Base-by-base conservation (phyloP, 768 basidiomycete genomes). In the Mycena filopes region DNA sequence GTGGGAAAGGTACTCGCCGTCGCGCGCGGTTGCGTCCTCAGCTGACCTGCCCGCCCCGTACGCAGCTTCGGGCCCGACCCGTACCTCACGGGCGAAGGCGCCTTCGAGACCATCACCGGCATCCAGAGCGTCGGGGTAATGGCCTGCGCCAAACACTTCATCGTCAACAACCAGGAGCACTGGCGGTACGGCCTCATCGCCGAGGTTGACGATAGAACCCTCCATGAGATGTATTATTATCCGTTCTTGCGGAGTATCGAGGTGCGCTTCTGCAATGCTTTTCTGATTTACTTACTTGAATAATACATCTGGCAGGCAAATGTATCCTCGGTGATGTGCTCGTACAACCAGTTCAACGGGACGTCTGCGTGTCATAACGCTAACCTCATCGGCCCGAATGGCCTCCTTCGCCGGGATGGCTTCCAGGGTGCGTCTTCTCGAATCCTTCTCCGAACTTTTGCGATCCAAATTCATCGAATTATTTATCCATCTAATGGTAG, bases 121-220 rank as follows among this genome's bases (percentile, higher is more conserved):
- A 81, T 89, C 12, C 89, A 91, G 68, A 82, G 81, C 67, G 78
- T 82, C 41, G 88, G 88, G 16, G 87, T 90, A 20, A 84, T 86
- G 66, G 87, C 88, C 0, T 86, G 84, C 59, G 82, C 84, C 0
- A 88, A 88, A 61, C 87, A 87, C 69, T 77, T 83, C 42, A 73
- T 82, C 13, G 80, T 78, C 21, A 83, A 86, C 55, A 86, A 83
- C 66, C 83, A 86, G 70, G 84, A 86, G 55, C 84, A 84, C 61
- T 83, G 81, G 81, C 78, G 83, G 21, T 84, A 84, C 68, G 81
- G 82, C 1, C 68, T 80, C 4, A 79, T 70, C 60, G 74, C 81
- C n/a, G 79, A 83, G 26, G 63, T 89, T 23, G 85, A 89, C 67
- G 89, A 90, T 69, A 78, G 86, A 47, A 89, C 87, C 4, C 74